phyloP scores from a whole-genome alignment of 1,284 basidiomycete species.

The Takashimella tepidaria region DNA sequence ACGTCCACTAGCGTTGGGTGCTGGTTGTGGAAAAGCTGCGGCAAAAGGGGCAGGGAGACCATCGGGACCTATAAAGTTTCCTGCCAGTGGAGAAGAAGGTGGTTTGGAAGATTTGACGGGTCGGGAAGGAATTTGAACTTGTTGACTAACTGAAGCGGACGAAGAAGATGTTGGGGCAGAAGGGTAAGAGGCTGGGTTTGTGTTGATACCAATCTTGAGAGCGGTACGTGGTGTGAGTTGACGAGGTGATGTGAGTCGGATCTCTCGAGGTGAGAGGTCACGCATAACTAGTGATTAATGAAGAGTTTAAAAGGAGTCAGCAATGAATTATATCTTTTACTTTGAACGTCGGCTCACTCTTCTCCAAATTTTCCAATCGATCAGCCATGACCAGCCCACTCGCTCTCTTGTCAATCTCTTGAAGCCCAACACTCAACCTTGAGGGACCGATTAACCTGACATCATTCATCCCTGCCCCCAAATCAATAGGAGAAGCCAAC shows the following conservation, averaged over 20 bases:
- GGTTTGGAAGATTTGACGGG: not conserved
- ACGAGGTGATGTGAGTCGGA: slow-evolving; percentile 30
- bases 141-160: not conserved
- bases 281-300: slow-evolving; percentile 46
- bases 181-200: not conserved
- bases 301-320: not conserved
- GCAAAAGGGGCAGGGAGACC: not conserved
- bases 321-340: not conserved
- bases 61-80: not conserved
- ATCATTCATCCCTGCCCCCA: slow-evolving; percentile 2
- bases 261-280: slow-evolving; percentile 41
- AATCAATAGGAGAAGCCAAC: not conserved
- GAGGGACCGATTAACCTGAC: not conserved
- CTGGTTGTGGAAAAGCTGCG: not conserved
- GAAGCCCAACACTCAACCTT: not conserved
- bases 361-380: slow-evolving; percentile 43
- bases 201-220: not conserved
- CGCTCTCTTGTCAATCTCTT: slow-evolving; percentile 35
- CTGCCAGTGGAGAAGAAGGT: not conserved
- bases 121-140: not conserved
- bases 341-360: slow-evolving; percentile 38
- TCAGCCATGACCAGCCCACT: slow-evolving; percentile 46
- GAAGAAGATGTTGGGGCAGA: not conserved
- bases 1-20: too few species aligned
- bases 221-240: not conserved